A percentile compares a stretch with the other conserved stretches of the same genome.
Conservation (phyloP, 192 early-diverging fungal genomes). For the Coemansia sp. region DNA sequence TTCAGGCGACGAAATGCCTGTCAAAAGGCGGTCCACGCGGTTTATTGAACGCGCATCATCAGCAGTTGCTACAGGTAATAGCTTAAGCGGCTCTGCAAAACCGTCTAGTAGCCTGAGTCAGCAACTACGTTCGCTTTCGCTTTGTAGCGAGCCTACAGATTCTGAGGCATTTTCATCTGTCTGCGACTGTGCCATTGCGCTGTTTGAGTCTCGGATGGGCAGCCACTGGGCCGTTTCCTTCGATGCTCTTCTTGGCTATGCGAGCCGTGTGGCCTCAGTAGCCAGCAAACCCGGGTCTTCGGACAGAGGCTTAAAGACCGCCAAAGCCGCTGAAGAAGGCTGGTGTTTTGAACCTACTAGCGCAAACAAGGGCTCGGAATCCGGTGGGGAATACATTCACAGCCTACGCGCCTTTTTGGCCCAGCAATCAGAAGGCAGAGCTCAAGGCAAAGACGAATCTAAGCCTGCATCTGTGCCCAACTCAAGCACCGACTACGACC, state of each 20-base stretch:
- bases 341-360: background rate
- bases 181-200: background rate
- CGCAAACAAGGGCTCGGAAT: background rate
- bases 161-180: slow-evolving; percentile 3
- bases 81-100: background rate
- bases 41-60: slow-evolving; percentile 40
- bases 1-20: slow-evolving; percentile 51
- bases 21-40: slow-evolving; percentile 46
- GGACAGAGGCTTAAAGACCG: background rate
- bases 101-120: background rate
- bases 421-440: background rate
- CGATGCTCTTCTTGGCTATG: background rate
- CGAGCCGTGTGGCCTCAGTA: background rate
- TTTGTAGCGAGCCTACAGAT: slow-evolving; percentile 7
- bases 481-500: too few relatives aligned
- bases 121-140: slow-evolving; percentile 1
- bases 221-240: background rate
- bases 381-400: background rate
- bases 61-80: background rate
- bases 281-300: background rate
- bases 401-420: background rate
- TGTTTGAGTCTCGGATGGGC: background rate
- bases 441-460: background rate
- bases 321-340: background rate
- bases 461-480: background rate